Percentiles rank a stretch among this genome's conserved stretches.
Conservation (phyloP, 169 alveolate genomes). For the Perkinsus olseni region DNA sequence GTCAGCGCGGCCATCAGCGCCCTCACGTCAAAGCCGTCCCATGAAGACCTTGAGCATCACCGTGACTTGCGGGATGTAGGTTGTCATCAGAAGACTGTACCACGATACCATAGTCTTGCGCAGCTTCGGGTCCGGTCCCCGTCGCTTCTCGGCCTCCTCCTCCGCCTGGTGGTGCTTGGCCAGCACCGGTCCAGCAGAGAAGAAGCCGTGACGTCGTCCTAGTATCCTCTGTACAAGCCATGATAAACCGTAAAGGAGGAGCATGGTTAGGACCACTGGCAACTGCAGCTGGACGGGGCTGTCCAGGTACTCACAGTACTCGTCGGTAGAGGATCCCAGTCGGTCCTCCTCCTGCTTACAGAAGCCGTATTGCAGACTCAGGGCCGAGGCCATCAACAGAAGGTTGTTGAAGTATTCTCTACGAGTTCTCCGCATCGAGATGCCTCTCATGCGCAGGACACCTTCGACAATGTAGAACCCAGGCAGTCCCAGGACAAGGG, state of each 20-base stretch:
- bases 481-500: not conserved
- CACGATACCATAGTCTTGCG: not conserved
- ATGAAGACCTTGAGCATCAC: not conserved
- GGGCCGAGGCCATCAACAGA: not conserved
- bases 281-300: not conserved
- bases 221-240: not conserved
- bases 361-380: not conserved
- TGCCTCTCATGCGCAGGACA: not conserved
- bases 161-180: not conserved
- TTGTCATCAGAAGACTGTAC: not conserved
- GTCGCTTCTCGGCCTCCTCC: not conserved
- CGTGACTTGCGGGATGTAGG: not conserved
- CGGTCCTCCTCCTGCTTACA: not conserved
- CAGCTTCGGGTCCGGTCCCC: not conserved
- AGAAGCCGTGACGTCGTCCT: not conserved
- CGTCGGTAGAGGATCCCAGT: not conserved
- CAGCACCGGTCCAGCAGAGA: not conserved
- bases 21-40: not conserved
- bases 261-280: not conserved
- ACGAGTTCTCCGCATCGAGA: not conserved
- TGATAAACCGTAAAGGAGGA: not conserved
- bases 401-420: not conserved
- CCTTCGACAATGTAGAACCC: not conserved
- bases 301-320: not conserved
- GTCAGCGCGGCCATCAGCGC: not conserved